Percentiles rank a stretch among this genome's conserved stretches.
Conservation (phyloP, 306 rosid species). For the Ochetophila trinervis region DNA sequence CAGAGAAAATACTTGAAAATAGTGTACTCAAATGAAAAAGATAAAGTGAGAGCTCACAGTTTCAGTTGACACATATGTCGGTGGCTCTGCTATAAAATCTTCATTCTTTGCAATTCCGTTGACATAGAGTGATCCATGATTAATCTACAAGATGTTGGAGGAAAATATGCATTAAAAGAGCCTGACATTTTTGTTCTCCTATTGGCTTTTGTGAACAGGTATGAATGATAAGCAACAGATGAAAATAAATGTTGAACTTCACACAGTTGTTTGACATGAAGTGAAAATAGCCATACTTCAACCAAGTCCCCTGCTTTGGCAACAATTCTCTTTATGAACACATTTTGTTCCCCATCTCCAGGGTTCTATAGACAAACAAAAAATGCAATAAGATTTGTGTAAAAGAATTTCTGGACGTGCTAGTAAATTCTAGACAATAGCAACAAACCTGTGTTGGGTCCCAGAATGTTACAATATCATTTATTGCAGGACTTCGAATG, state of each 20-base stretch:
- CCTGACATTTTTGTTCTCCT: constrained; percentile 8
- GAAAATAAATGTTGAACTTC: not conserved
- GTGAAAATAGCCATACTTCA: constrained; percentile 43
- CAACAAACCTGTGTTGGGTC: constrained; percentile 76
- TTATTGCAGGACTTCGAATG: constrained; percentile 60
- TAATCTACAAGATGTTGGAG: constrained; percentile 44
- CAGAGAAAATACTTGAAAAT: constrained; percentile 4
- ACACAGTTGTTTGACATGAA: not conserved
- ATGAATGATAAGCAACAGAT: not conserved
- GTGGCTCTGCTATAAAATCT: constrained; percentile 58
- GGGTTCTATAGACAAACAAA: constrained; percentile 42
- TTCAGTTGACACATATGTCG: constrained; percentile 41
- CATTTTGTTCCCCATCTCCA: constrained; percentile 37
- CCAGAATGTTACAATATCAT: constrained; percentile 65
- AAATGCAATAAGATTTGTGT: constrained; percentile 3
- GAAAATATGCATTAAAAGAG: constrained; percentile 17
- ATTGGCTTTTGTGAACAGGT: not conserved
- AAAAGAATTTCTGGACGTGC: constrained; percentile 11
- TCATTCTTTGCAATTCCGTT: constrained; percentile 68
- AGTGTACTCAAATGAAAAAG: constrained; percentile 16
- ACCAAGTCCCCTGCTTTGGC: constrained; percentile 82
- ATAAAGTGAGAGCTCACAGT: constrained; percentile 43
- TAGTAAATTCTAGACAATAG: constrained; percentile 16
- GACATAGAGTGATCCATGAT: constrained; percentile 57
- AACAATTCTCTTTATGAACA: constrained; percentile 83